phyloP scores from a whole-genome alignment of 2,329 filamentous ascomycete species.

The Tolypocladium cylindrosporum region DNA sequence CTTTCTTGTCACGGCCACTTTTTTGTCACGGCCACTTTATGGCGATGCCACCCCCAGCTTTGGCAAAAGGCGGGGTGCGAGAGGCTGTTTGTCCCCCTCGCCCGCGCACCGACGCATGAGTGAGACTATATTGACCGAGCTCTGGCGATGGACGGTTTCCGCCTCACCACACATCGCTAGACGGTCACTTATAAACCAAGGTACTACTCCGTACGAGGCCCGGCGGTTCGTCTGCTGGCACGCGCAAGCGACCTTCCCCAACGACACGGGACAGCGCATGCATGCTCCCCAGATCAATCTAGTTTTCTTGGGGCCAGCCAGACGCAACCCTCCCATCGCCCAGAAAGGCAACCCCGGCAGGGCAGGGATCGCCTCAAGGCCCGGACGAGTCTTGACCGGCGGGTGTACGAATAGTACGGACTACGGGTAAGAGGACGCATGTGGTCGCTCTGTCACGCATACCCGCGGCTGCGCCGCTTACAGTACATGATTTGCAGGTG shows the following conservation, averaged over 20 bases:
- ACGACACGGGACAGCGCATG: not conserved
- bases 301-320: not conserved
- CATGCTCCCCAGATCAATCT: not conserved
- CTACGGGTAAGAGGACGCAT: not conserved
- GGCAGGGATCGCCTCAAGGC: not conserved
- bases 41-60: not conserved
- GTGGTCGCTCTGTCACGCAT: not conserved
- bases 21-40: not conserved
- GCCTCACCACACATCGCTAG: not conserved
- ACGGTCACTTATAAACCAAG: not conserved
- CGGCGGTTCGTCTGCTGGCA: not conserved
- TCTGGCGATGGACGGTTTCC: not conserved
- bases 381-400: not conserved
- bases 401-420: too few relatives aligned
- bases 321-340: not conserved
- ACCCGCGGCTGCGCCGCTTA: not conserved
- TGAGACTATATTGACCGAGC: not conserved
- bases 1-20: not conserved
- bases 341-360: not conserved
- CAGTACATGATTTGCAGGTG: not conserved
- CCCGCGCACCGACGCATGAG: not conserved
- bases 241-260: not conserved
- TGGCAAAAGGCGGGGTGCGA: not conserved
- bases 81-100: not conserved
- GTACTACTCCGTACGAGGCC: not conserved